Percentiles rank a stretch among this genome's conserved stretches.
These are phyloP conservation scores for Podospora australis DNA, from an alignment of 495 filamentous ascomycete species.

Conservation along the genomic window DNA sequence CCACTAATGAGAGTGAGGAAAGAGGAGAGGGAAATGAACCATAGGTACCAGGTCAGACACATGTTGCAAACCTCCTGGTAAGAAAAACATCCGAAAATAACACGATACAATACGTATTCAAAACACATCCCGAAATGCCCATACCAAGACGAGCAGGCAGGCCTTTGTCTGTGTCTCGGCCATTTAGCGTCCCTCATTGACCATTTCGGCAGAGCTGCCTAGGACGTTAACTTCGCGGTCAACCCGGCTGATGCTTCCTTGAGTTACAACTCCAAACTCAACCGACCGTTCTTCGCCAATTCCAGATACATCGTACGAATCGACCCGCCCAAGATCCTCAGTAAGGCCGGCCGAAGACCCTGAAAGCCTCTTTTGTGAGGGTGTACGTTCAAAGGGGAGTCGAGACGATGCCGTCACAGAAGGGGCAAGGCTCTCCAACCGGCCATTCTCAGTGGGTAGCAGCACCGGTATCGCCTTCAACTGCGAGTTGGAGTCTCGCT, in stretches of 20 bases:
- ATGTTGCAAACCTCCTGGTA: too few species aligned
- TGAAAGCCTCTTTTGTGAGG: constrained; percentile 46
- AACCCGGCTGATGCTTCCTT: constrained; percentile 55
- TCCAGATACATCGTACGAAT: constrained; percentile 20
- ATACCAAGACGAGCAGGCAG: too few species aligned
- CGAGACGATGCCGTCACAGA: constrained; percentile 30
- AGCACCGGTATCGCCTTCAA: constrained; percentile 7
- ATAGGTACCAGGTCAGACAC: not conserved
- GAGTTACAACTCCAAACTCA: constrained; percentile 67
- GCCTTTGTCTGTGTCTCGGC: too few species aligned
- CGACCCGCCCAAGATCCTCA: constrained; percentile 35
- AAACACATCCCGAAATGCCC: not conserved
- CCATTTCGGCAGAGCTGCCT: constrained; percentile 47
- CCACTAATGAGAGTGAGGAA: not conserved
- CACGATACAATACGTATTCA: too few species aligned
- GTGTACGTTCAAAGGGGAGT: constrained; percentile 56
- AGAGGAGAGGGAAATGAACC: not conserved
- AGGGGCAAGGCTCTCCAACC: constrained; percentile 4
- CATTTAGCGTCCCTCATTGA: constrained; percentile 23
- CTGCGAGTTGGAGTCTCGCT: constrained; percentile 38
- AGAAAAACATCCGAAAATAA: too few species aligned
- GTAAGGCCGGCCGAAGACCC: constrained; percentile 43
- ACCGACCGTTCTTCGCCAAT: constrained; percentile 49
- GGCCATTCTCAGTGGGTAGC: constrained; percentile 5
- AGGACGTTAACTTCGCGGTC: constrained; percentile 41